Base-by-base conservation (phyloP, 169 alveolate genomes). In the Babesia divergens region DNA sequence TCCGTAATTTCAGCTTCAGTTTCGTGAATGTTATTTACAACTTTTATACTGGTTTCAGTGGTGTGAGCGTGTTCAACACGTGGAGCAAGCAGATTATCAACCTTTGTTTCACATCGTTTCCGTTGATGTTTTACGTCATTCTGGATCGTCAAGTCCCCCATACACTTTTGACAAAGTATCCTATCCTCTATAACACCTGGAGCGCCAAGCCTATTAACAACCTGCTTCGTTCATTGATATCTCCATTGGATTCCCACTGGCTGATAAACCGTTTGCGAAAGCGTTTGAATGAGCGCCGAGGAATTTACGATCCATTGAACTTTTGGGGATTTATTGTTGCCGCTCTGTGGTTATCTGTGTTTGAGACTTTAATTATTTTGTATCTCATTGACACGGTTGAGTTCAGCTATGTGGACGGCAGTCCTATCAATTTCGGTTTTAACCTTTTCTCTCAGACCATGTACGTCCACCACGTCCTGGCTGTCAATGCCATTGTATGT, bases 141-240 rank as follows among this genome's bases (percentile, higher is more conserved):
- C 72, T 89, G 50, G 95, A 91, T 58, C 74, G 90, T n/a, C 89
- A 84, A 35, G 67, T 91, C 34, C 95, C 95, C 28, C 89, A 82
- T 59, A 55, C 62, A 11, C 83, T 90, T 6, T 74, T 88, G 44
- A 62, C 86, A 11, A 83, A 84, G 32, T 83, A 82, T 50, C 90
- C 93, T n/a, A 60, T 84, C 37, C 85, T 88, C 47, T 89, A 89
- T 54, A 82, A 77, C 44, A 82, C 89, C 34, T 86, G 92, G 92
- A 83, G 84, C 26, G 46, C 71, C 26, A 26, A 65, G 29, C 72
- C 80, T 43, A 50, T 84, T 44, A 72, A 84, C 53, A 24, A 46
- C 37, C 28, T 60, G 20, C 51, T 68, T 29, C 65, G 68, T 24
- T 22, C 18, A 20, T 18, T 70, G 51, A 59, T 65, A 0, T 34